Evolutionary conservation across 495 filamentous ascomycete genomes (phyloP).

Genomic region (Aspergillus indologenus): DNA sequence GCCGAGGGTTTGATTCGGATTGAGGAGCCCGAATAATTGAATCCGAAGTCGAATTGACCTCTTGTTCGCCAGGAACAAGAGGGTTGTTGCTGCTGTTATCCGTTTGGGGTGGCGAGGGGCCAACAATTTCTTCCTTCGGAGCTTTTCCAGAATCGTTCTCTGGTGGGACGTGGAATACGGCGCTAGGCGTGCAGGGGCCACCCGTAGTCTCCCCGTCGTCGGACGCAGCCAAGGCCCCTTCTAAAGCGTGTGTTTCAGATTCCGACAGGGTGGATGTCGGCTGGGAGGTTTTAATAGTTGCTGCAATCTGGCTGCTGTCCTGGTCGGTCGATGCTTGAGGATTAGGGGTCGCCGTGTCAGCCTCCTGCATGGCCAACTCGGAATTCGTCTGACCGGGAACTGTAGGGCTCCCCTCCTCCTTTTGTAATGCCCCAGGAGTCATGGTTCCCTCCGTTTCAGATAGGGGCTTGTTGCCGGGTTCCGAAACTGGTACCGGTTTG

Average conservation of each 20-base stretch:
- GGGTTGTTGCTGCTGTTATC: slow-evolving; percentile 21
- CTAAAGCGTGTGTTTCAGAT: slow-evolving; percentile 28
- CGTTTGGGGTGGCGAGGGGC: slow-evolving; percentile 22
- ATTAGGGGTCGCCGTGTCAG: slow-evolving; percentile 19
- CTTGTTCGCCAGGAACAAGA: slow-evolving; percentile 18
- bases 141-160: slow-evolving; percentile 25
- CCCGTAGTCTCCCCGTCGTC: slow-evolving; percentile 30
- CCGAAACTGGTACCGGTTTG: slow-evolving; percentile 13
- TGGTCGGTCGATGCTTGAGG: background rate
- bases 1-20: slow-evolving; percentile 20
- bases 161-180: slow-evolving; percentile 33
- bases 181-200: slow-evolving; percentile 37
- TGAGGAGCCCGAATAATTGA: slow-evolving; percentile 9
- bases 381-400: slow-evolving; percentile 14
- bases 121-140: slow-evolving; percentile 29
- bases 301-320: background rate
- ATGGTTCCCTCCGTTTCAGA: slow-evolving; percentile 11
- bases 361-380: slow-evolving; percentile 17
- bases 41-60: slow-evolving; percentile 8
- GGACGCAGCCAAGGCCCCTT: slow-evolving; percentile 25
- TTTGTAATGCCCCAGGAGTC: slow-evolving; percentile 8
- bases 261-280: slow-evolving; percentile 22
- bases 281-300: slow-evolving; percentile 5
- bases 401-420: slow-evolving; percentile 4
- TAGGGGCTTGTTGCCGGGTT: slow-evolving; percentile 13